Base-by-base conservation (phyloP, 2,329 filamentous ascomycete species). In the Botrytis pseudocinerea region DNA sequence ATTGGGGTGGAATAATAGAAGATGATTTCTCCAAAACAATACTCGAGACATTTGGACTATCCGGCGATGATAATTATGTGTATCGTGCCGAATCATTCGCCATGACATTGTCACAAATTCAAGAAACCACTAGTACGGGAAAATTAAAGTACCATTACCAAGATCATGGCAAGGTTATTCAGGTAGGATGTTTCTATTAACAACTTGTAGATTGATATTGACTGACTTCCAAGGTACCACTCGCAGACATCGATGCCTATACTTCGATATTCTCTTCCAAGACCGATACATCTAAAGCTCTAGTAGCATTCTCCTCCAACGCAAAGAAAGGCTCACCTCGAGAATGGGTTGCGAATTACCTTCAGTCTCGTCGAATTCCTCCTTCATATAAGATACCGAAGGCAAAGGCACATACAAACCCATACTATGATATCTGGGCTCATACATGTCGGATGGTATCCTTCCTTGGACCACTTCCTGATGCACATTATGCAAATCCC, bases 381-480 rank as follows among this genome's bases (percentile, higher is more conserved):
- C 64, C 77, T 18, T 82, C 83, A 72, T 82, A 85, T 75, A 84
- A 82, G 40, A 80, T 87, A 48, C 83, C 84, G 25, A 86, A 84
- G 76, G 81, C 80, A 74, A 87, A 87, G 76, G 83, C 84, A 62
- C 81, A 75, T 42, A 83, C 75, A 73, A 94, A 94, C 79, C 92
- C 91, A 0, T 93, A 91, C 80, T 84, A 90, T 70, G 86, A 90
- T 77, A 87, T 92, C 78, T 92, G 91, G 87, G 83, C 84, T 40
- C 92, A 91, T 87, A 86, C 88, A 1, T 90, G 88, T 77, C 85
- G 87, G 42, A 85, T 85, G 72, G 75, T 76, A 5, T 59, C 74
- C 84, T 94, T 12, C 87, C 91, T 81, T 92, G 90, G 90, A 86
- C 86, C 68, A 90, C 91, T 1, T 89, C 91, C 4, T 82, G 86